These are phyloP conservation scores for Epichloe bromicola DNA, from an alignment of 2,329 filamentous ascomycete genomes.

Conservation along the genomic window DNA sequence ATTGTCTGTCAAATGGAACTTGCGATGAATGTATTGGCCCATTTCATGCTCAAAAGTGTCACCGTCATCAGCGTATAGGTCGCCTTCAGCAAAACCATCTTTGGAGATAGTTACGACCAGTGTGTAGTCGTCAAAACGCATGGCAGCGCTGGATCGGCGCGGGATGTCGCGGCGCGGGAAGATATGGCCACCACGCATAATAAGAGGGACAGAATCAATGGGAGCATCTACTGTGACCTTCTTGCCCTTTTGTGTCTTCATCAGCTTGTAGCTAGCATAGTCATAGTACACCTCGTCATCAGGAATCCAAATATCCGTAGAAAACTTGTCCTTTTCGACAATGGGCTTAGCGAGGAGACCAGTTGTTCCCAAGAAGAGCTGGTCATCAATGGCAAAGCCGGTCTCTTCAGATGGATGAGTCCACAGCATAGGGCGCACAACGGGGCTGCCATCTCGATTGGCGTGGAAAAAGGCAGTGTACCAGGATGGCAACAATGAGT, in stretches of 20 bases:
- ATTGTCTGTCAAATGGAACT: conserved; percentile 52
- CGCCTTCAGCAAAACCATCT: conserved; percentile 50
- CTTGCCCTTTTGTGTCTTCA: conserved; percentile 60
- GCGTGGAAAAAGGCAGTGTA: conserved; percentile 95
- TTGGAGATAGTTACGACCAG: conserved; percentile 63
- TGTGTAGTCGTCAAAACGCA: conserved; percentile 93
- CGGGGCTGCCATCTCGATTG: conserved; percentile 68
- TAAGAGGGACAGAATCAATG: conserved; percentile 72
- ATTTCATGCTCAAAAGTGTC: conserved; percentile 80
- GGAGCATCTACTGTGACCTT: conserved; percentile 59
- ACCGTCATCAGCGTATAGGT: conserved; percentile 85
- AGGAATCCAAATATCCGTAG: conserved; percentile 72
- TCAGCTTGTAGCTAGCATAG: conserved; percentile 76
- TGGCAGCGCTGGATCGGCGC: conserved; percentile 71
- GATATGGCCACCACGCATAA: conserved; percentile 90
- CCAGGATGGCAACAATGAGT: conserved; percentile 82
- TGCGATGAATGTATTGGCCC: conserved; percentile 79
- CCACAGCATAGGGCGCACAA: conserved; percentile 87
- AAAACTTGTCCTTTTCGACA: conserved; percentile 59
- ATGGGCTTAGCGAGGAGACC: conserved; percentile 90
- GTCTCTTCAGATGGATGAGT: conserved; percentile 74
- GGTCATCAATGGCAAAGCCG: conserved; percentile 83
- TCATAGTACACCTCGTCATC: conserved; percentile 88
- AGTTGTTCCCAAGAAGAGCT: conserved; percentile 80
- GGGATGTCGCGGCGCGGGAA: conserved; percentile 82